phyloP scores from a whole-genome alignment of 1,139 yeast species.

The Saccharomyces hybrid region DNA sequence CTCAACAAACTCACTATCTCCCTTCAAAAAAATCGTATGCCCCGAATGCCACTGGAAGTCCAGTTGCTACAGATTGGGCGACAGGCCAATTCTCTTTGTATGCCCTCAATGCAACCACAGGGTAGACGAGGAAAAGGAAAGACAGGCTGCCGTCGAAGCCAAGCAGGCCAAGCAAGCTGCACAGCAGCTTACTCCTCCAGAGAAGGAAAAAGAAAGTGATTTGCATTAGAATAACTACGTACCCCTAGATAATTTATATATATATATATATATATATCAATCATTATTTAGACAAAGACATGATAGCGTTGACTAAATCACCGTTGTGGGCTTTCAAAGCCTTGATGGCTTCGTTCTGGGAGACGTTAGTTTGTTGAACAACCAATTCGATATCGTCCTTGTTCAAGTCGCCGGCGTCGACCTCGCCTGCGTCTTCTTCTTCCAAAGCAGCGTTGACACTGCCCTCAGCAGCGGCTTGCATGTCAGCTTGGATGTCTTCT shows the following conservation, averaged over 20 bases:
- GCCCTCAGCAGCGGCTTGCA: slow-evolving; percentile 67
- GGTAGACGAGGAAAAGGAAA: slow-evolving; percentile 5
- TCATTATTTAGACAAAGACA: slow-evolving; percentile 58
- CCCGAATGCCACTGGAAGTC: slow-evolving; percentile 19
- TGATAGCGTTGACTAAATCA: slow-evolving; percentile 93
- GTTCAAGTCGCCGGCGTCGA: slow-evolving; percentile 74
- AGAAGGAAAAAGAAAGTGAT: not conserved
- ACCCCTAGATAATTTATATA: not conserved
- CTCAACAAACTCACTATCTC: slow-evolving; percentile 2
- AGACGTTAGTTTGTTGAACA: slow-evolving; percentile 81
- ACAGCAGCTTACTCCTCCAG: not conserved
- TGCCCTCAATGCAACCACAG: slow-evolving; percentile 66
- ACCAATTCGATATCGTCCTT: slow-evolving; percentile 75
- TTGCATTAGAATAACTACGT: not conserved
- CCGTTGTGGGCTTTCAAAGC: slow-evolving; percentile 85
- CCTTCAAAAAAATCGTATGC: slow-evolving; percentile 19
- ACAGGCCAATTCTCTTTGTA: slow-evolving; percentile 48
- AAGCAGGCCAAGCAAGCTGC: too few relatives aligned
- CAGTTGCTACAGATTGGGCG: slow-evolving; percentile 33
- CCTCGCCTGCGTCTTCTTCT: slow-evolving; percentile 45
- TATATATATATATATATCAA: not conserved
- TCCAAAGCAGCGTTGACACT: slow-evolving; percentile 32
- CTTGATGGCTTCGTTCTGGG: slow-evolving; percentile 84
- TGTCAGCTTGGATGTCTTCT: slow-evolving; percentile 69
- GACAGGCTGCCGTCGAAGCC: not conserved